A percentile compares a stretch with the other conserved stretches of the same genome.
Conservation (phyloP, 2,329 filamentous ascomycete species). For the Tolypocladium paradoxum region DNA sequence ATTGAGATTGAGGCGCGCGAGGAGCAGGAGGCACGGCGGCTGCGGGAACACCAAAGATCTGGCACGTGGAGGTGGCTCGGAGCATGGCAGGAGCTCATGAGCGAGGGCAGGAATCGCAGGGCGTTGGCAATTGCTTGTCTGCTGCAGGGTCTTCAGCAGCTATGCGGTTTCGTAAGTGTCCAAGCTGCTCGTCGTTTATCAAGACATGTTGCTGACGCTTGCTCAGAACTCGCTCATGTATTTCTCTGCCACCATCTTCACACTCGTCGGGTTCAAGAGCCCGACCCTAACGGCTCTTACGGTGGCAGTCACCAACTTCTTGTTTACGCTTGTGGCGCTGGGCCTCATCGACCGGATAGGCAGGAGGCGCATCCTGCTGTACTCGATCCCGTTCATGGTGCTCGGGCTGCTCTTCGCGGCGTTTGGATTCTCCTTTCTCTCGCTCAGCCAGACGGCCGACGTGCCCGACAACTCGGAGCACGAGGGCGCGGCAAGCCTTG, state of each 20-base stretch:
- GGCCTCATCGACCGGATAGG: slow-evolving; percentile 70
- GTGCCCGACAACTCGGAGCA: slow-evolving; percentile 7
- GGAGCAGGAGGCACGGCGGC: slow-evolving; percentile 43
- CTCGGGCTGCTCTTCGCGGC: slow-evolving; percentile 60
- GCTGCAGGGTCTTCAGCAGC: slow-evolving; percentile 77
- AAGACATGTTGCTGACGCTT: not conserved
- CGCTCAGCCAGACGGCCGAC: slow-evolving; percentile 24
- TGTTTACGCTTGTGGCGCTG: slow-evolving; percentile 67
- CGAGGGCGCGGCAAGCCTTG: slow-evolving; percentile 36
- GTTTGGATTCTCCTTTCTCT: slow-evolving; percentile 58
- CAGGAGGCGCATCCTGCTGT: slow-evolving; percentile 67
- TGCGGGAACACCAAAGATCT: slow-evolving; percentile 17
- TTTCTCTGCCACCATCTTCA: slow-evolving; percentile 75
- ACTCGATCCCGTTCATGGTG: slow-evolving; percentile 77
- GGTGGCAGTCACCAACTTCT: slow-evolving; percentile 73
- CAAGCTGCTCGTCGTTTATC: not conserved
- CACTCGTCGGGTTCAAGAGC: slow-evolving; percentile 63
- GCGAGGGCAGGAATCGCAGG: slow-evolving; percentile 53
- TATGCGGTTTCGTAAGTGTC: slow-evolving; percentile 64
- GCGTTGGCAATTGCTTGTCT: slow-evolving; percentile 79
- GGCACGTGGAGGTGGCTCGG: slow-evolving; percentile 27
- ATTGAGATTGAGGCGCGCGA: slow-evolving; percentile 69
- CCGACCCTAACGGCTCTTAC: slow-evolving; percentile 72
- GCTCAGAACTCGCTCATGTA: slow-evolving; percentile 79
- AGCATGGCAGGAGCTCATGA: slow-evolving; percentile 42